A percentile compares a stretch with the other conserved stretches of the same genome.
Conservation (phyloP, 108 stramenopile genomes). For the Aurantiochytrium sp. region DNA sequence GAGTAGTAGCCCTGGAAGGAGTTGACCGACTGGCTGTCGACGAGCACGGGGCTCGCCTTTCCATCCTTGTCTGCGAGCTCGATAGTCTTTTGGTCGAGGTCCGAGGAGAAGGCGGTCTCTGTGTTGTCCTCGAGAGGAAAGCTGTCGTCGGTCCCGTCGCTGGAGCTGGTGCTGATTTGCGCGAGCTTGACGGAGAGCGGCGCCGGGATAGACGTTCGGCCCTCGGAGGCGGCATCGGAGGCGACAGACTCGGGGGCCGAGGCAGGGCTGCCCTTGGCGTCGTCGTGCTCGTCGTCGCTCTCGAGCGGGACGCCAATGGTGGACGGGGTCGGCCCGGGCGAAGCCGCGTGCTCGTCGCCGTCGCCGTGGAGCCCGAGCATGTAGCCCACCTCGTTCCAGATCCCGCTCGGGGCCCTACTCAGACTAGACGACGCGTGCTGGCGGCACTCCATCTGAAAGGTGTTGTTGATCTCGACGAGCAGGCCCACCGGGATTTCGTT, state of each 20-base stretch:
- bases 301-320: not conserved
- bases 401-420: not conserved
- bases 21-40: not conserved
- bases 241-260: too few species aligned
- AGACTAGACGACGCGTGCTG: not conserved
- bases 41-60: not conserved
- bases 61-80: not conserved
- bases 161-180: too few species aligned
- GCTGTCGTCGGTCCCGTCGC: not conserved
- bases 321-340: too few species aligned
- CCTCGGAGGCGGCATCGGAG: too few species aligned
- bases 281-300: not conserved
- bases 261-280: too few species aligned
- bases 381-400: not conserved
- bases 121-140: not conserved
- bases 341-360: not conserved
- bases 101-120: not conserved
- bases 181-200: too few species aligned
- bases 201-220: too few species aligned
- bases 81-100: not conserved
- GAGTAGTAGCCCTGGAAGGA: slow-evolving; percentile 23
- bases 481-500: not conserved
- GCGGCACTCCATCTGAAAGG: not conserved
- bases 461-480: not conserved
- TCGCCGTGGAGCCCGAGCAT: not conserved